Evolutionary conservation across 495 filamentous ascomycete species (phyloP), one percentile per base, ranked within the genome.

Genomic region (Aspergillus egyptiacus): DNA sequence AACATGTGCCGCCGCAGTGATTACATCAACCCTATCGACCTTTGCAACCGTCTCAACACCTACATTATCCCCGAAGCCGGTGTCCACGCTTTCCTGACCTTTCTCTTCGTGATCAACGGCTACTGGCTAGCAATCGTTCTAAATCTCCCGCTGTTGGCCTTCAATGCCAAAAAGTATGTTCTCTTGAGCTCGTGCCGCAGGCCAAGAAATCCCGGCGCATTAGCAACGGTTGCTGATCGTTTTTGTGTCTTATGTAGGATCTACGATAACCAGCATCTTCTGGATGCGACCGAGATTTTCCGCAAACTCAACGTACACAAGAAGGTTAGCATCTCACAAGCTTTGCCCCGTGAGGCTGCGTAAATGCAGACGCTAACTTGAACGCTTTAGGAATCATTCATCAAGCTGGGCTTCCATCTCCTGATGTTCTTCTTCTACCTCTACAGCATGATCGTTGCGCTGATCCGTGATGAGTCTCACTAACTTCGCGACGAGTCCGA

Each of bases 341-440:
- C 24, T 53, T 48, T 51, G 38, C 38, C 33, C 46, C 44, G 52
- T 43, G 19, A 41, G 46, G 22, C 46, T 14, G 39, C 20, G 25
- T 36, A 14, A 15, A 34, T n/a, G 11, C 13, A 20, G 5, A 8
- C 32, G 41, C 57, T 55, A 51, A 59, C 44, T 15, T 20, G 35
- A 9, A 31, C 30, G 46, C 39, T 53, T 22, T 58, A 96, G 91
- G 94, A 99, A 82, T 96, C 91, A 5, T 97, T 99, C 71, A 84
- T 94, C 73, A 99, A 99, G 71, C 87, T 99, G 30, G 94, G 91
- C 50, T 97, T 99, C 81, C 93, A 97, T 68, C 82, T 99, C 31
- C 66, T 97, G 72, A 94, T 99, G 86, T 99, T 99, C 80, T 99
- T 99, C 80, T 99, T 96, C 82, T 99, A 99, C 73, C 83, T 99